Percentiles rank a stretch among this genome's conserved stretches.
Evolutionary conservation across 176 grass and related monocot species (phyloP).

Genomic region (Poa pratensis): DNA sequence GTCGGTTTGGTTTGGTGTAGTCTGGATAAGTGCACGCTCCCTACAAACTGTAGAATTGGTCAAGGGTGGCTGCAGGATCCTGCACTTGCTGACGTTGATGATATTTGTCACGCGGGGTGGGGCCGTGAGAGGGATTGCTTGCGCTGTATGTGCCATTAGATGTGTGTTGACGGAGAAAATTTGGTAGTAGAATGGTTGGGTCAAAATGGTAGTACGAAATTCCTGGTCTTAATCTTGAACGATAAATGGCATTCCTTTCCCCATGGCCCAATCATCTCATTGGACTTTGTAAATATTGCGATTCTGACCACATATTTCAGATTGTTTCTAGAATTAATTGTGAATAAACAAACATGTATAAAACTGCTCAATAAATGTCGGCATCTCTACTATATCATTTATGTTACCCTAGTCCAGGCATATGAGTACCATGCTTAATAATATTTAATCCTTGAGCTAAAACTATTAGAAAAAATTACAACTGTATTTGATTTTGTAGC

Average conservation of each 20-base stretch:
- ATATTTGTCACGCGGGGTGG: neutral
- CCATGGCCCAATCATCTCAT: neutral
- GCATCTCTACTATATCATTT: neutral
- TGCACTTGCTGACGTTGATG: neutral
- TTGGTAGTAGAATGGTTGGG: neutral
- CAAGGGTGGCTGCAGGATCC: neutral
- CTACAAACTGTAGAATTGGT: constrained; percentile 4
- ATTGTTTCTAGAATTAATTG: neutral
- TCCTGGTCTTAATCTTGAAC: constrained; percentile 22
- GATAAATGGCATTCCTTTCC: neutral
- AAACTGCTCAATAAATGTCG: neutral
- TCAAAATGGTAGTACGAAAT: neutral
- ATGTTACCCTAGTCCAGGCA: neutral
- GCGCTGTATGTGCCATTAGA: neutral
- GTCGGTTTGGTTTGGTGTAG: neutral
- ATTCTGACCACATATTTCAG: neutral
- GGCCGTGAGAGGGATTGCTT: neutral
- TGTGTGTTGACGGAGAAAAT: constrained; percentile 2
- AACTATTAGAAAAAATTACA: neutral
- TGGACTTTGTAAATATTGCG: neutral
- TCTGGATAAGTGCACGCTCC: neutral
- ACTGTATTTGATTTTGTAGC: neutral
- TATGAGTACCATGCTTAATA: neutral
- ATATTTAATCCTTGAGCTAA: neutral
- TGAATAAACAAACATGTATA: neutral